Evolutionary conservation across 306 rosid species (phyloP), one percentile per base, ranked within the genome.

Genomic region (Citrullus mucosospermus): DNA sequence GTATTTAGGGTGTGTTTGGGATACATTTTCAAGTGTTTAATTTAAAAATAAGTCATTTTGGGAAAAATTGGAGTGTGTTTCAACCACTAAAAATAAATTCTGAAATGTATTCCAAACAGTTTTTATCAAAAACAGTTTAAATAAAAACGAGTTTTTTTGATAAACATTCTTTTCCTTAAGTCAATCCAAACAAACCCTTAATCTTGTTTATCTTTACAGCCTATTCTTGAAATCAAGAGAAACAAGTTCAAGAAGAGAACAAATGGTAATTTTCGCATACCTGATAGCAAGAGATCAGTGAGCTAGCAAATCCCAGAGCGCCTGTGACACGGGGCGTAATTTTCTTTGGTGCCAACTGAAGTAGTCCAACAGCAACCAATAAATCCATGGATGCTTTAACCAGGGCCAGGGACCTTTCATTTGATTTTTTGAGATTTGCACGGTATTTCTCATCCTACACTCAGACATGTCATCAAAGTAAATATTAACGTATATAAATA

Each of bases 201-300:
- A 63, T 63, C 70, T 25, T 63, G 48, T 65, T 65, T 65, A 65
- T 36, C 46, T 0, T 34, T 13, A 28, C 25, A 9, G 10, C 12
- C 25, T 12, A 9, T 48, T 61, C 30, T 30, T 9, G 28, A 17
- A 66, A 36, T 38, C 28, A 5, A 32, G 43, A 30, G 17, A 60
- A 60, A 60, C 18, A 12, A 60, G 70, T 34, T 63, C 43, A 20
- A 50, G 0, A 30, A 15, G 12, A 0, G 9, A 22, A 73, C 5
- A 1, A 34, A 41, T 17, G 20, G 4, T 43, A 12, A 39, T 9
- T 66, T 32, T 9, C 1, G 38, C 60, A 61, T 78, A 96, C 99
- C 99, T 96, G 99, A 86, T 92, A 96, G 84, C 99, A 96, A 72
- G 99, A 91, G 76, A 96, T 92, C 65, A 96, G 91, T 61, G 99